These are phyloP conservation scores for Aspergillus sp. DNA, from an alignment of 2,329 filamentous ascomycete species.

Conservation along the genomic window DNA sequence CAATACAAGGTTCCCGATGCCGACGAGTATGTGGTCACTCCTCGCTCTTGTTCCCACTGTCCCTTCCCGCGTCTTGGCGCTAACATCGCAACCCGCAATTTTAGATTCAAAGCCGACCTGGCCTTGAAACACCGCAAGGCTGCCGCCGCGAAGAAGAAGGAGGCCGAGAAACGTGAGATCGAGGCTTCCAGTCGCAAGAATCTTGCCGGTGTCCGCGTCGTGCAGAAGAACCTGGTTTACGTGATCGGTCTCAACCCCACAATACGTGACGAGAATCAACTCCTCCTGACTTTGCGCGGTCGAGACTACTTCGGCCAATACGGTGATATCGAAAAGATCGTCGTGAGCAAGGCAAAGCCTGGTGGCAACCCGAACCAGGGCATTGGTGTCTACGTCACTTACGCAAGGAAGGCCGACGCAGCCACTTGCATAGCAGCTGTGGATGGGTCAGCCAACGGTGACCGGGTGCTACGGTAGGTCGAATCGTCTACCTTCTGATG, in stretches of 20 bases:
- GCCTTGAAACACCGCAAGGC: conserved; percentile 84
- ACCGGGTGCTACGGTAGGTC: conserved; percentile 76
- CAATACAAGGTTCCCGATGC: conserved; percentile 92
- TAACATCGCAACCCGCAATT: conserved; percentile 21
- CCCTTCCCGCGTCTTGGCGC: conserved; percentile 19
- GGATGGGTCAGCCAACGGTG: conserved; percentile 88
- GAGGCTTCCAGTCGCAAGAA: conserved; percentile 96
- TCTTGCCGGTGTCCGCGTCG: conserved; percentile 88
- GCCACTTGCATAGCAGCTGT: conserved; percentile 87
- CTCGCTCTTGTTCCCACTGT: neutral
- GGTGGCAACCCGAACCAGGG: conserved; percentile 70
- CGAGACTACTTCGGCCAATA: conserved; percentile 97
- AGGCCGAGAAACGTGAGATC: conserved; percentile 92
- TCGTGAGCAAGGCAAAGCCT: conserved; percentile 94
- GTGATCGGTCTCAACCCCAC: conserved; percentile 92
- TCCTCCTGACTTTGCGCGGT: conserved; percentile 86
- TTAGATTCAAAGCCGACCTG: conserved; percentile 53
- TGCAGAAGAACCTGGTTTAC: conserved; percentile 98
- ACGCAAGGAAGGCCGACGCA: conserved; percentile 87
- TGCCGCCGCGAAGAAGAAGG: conserved; percentile 84
- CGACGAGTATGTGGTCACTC: conserved; percentile 76
- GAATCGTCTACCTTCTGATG: conserved; percentile 30
- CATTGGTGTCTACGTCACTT: conserved; percentile 97
- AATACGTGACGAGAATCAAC: conserved; percentile 80
- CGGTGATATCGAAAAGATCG: conserved; percentile 97